Base-by-base conservation (phyloP, 2,329 filamentous ascomycete species). In the Drechslerella stenobrocha region DNA sequence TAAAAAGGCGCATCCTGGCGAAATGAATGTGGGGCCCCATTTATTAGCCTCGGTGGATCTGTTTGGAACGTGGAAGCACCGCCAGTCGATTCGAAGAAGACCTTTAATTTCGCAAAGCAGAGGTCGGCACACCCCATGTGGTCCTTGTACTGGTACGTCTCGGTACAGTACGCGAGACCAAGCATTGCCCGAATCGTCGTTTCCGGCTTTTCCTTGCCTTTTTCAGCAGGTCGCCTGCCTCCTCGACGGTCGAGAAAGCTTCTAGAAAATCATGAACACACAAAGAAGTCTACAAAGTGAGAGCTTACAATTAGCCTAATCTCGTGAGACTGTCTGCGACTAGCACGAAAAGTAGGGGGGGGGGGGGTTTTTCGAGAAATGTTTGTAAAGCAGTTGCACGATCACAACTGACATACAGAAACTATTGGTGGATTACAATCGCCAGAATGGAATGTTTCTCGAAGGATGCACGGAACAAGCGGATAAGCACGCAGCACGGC, bases 131-230 rank as follows among this genome's bases (percentile, higher is more conserved):
- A 47, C 26, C 30, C 46, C 52, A 66, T 47, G 61, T 53, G 42
- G 55, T 48, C 63, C 63, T 67, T 67, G 63, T 67, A 67, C 63
- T 48, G 63, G 63, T 67, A 67, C 63, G 50, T 52, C 63, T 67
- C 63, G 63, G 63, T 60, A 67, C 63, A 67, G 60, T 67, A 67
- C 63, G 63, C 63, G 63, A 67, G 55, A 67, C 52, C 48, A 55
- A 51, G 46, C n/a, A 60, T 67, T 67, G 63, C 63, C 63, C 55
- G 50, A 67, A 67, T 55, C 28, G 55, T 42, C 37, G 63, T 46
- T 45, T 56, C 26, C 63, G 55, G 53, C 6, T 37, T 15, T 37
- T 7, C 35, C 44, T 56, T 58, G 52, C 55, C 40, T 32, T 35
- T 52, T 56, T 44, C 20, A 30, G 53, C 35, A 45, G 48, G 50